Evolutionary conservation across 495 filamentous ascomycete genomes (phyloP).

Genomic region (Parathielavia hyrcaniae): DNA sequence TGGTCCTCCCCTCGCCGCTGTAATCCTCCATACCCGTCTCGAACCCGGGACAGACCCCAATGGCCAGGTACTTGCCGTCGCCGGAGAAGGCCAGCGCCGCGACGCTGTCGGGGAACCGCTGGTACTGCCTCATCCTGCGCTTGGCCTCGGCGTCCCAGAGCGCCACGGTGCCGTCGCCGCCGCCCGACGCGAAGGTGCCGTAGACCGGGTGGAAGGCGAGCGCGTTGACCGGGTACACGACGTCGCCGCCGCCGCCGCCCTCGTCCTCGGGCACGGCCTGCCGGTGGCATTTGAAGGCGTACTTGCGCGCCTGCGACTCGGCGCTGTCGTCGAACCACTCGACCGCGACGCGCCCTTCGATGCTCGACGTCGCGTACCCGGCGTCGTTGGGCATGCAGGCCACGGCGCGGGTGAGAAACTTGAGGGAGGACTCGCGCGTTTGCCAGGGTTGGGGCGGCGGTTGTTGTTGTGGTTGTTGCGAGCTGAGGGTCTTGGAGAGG

Average conservation of each 20-base stretch:
- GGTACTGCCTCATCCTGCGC: conserved; percentile 84
- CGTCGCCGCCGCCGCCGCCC: conserved; percentile 64
- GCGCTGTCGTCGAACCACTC: conserved; percentile 92
- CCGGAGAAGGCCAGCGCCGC: conserved; percentile 67
- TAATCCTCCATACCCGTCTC: conserved; percentile 83
- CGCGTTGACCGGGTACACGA: conserved; percentile 93
- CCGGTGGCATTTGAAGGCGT: conserved; percentile 97
- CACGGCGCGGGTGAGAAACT: conserved; percentile 90
- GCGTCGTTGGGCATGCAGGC: conserved; percentile 95
- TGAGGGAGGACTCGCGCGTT: conserved; percentile 80
- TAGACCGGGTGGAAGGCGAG: conserved; percentile 85
- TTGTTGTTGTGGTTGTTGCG: conserved; percentile 11
- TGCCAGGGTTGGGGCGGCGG: conserved; percentile 69
- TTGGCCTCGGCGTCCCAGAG: conserved; percentile 93
- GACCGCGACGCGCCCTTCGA: conserved; percentile 90
- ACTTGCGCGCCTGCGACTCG: conserved; percentile 82
- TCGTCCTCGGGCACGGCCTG: conserved; percentile 47
- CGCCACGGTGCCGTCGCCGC: conserved; percentile 89
- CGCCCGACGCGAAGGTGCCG: conserved; percentile 88
- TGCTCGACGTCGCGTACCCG: conserved; percentile 80
- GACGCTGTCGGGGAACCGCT: conserved; percentile 71
- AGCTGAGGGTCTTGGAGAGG: conserved; percentile 50
- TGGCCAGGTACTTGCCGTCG: conserved; percentile 76
- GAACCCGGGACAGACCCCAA: conserved; percentile 83
- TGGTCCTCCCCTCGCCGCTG: conserved; percentile 59